phyloP scores from a whole-genome alignment of 2,329 filamentous ascomycete genomes.

The Sphaerulina musiva region DNA sequence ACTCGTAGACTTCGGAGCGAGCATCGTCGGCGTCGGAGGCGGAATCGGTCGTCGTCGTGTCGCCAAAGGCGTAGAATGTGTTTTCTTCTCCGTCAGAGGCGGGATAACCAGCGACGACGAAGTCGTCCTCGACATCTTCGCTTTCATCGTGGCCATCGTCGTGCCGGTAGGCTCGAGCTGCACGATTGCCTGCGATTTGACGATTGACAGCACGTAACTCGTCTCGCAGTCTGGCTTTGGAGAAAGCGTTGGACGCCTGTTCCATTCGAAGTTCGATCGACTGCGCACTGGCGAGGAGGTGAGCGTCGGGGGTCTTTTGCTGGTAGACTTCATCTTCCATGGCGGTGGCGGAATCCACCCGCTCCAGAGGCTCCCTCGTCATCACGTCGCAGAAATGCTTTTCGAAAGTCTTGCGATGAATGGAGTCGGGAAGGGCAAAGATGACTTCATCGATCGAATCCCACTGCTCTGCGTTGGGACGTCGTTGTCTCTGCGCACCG shows the following conservation, averaged over 20 bases:
- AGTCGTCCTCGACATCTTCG: constrained; percentile 27
- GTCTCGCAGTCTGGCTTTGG: constrained; percentile 28
- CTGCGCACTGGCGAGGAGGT: constrained; percentile 29
- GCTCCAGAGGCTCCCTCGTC: constrained; percentile 17
- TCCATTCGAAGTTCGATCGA: constrained; percentile 34
- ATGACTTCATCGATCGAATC: constrained; percentile 47
- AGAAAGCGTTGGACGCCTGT: constrained; percentile 28
- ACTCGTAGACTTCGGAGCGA: constrained; percentile 28
- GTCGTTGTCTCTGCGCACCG: constrained; percentile 29
- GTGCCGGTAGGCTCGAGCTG: constrained; percentile 26
- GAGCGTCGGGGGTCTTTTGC: constrained; percentile 10
- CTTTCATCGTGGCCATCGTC: constrained; percentile 24
- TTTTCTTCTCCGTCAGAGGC: constrained; percentile 31
- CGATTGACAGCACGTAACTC: constrained; percentile 30
- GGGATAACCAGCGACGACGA: constrained; percentile 26
- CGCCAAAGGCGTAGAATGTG: constrained; percentile 30
- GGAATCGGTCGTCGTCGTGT: constrained; percentile 25
- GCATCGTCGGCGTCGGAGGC: constrained; percentile 24
- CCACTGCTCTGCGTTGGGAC: constrained; percentile 38
- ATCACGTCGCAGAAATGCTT: constrained; percentile 29
- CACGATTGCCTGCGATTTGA: constrained; percentile 30
- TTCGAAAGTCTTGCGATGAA: constrained; percentile 49
- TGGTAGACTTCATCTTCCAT: constrained; percentile 14
- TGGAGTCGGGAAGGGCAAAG: constrained; percentile 52
- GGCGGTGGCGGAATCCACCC: constrained; percentile 2